A percentile compares a stretch with the other conserved stretches of the same genome.
Conservation (phyloP, 2,329 filamentous ascomycete genomes). For the Claviceps maximensis region DNA sequence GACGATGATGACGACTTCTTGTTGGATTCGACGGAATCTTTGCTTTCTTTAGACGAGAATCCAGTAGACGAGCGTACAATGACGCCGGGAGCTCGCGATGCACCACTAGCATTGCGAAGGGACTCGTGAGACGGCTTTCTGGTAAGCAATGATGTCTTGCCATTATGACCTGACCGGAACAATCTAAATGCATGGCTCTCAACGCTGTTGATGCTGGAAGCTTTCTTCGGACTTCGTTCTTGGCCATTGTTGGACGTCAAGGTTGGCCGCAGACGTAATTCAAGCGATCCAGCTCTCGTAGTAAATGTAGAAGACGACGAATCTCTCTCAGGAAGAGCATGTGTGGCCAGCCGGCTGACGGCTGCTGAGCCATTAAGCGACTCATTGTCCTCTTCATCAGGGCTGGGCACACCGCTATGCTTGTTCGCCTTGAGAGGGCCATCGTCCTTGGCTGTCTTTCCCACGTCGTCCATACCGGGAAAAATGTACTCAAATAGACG, state of each 20-base stretch:
- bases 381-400: constrained; percentile 29
- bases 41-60: constrained; percentile 26
- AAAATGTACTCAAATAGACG: constrained; percentile 96
- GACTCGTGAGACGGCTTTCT: constrained; percentile 47
- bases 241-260: constrained; percentile 43
- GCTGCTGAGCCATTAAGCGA: constrained; percentile 24
- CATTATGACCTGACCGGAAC: constrained; percentile 31
- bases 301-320: constrained; percentile 31
- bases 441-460: constrained; percentile 38
- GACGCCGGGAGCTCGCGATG: constrained; percentile 21
- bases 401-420: constrained; percentile 15
- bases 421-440: constrained; percentile 40
- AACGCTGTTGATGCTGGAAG: constrained; percentile 31
- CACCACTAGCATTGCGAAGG: constrained; percentile 25
- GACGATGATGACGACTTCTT: constrained; percentile 28
- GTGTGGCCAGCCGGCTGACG: constrained; percentile 21
- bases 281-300: constrained; percentile 59
- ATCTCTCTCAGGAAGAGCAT: constrained; percentile 29
- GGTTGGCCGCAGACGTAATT: constrained; percentile 72
- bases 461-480: constrained; percentile 60
- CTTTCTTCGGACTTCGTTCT: constrained; percentile 29
- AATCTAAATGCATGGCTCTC: constrained; percentile 35
- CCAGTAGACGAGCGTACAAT: constrained; percentile 34
- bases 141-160: constrained; percentile 25
- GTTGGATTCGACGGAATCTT: constrained; percentile 24